Base-by-base conservation (phyloP, 306 rosid genomes). In the Lathyrus aphaca region DNA sequence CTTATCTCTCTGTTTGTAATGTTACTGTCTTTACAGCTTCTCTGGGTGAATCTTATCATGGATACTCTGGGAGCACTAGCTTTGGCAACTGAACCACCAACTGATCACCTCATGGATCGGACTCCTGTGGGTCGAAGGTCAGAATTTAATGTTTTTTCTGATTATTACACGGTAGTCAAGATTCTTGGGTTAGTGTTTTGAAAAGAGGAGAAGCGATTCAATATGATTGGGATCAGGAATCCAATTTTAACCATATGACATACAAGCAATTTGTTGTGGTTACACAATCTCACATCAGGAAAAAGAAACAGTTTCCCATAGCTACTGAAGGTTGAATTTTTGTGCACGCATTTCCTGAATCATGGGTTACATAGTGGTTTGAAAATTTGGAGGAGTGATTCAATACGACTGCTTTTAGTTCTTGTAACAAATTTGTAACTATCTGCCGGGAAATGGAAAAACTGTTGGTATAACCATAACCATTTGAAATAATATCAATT, bases 41-140 rank as follows among this genome's bases (percentile, higher is more conserved):
- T 95, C 25, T 95, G 99, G 99, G 99, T 95, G 59, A 95, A 95
- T 79, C 99, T 95, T 76, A 95, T 95, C 73, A 95, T 95, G 99
- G 99, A 95, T 74, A 95, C 99, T 64, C 89, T 95, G 29, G 99
- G 99, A 57, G 99, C 99, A 29, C 72, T 95, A 13, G 99, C 99
- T 23, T 85, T 95, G 81, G 99, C 99, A 53, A 95, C 99, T 30
- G 99, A 95, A 83, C 97, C 99, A 16, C 99, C 99, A 73, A 95
- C 99, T 21, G 76, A 95, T 85, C 99, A 91, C 80, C 82, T 95
- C 62, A 91, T 95, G 99, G 83, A 87, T 63, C 80, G 91, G 76
- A 6, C 80, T 43, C 99, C 97, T 55, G 99, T 95, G 51, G 99
- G 99, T 53, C 88, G 97, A 66, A 91, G 88, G 99, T 95, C 38